Evolutionary conservation across 2,329 filamentous ascomycete genomes (phyloP), one percentile per base, ranked within the genome.

Genomic region (Myriosclerotinia curreyana): DNA sequence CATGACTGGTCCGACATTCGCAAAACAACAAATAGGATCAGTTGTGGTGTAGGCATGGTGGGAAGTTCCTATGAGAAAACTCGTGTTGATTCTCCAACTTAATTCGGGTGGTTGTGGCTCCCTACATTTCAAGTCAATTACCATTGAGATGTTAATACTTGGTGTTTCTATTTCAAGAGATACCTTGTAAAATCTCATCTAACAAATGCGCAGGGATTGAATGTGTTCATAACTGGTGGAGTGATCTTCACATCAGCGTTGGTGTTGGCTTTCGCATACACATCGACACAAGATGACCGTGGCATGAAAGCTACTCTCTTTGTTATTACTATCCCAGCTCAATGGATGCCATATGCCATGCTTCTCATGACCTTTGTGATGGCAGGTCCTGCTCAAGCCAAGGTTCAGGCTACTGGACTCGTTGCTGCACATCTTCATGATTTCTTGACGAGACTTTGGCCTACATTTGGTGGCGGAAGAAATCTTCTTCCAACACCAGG

Each of bases 391-490:
- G 69, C 76, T 3, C 77, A 77, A 22, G 82, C 90, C 14, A 74
- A 90, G 64, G 72, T 87, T 5, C 87, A 96, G 73, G 76, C 86
- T 5, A 90, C 85, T 42, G 95, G 95, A n/a, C 81, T 99, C 14
- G 69, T 96, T 51, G 91, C 93, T 15, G 93, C 93, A 5, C 95
- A 99, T 75, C 73, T 95, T 25, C 96, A 92, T 77, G 91, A 98
- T 75, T 99, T 98, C 74, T 76, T 97, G 58, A 92, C 90, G 2
- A 85, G 91, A 56, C 82, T 97, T 50, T 98, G 92, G 81, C 95
- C 95, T 6, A 86, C 90, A 63, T 95, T 95, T 74, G 94, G 92
- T 40, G 90, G 91, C 64, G 95, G 95, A 0, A 81, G 80, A 60
- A 96, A 93, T 73, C 82, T 88, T 56, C 81, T 97, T 44, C 80